Percentiles rank a stretch among this genome's conserved stretches.
These are phyloP conservation scores for Fusarium bactridioides DNA, from an alignment of 2,329 filamentous ascomycete species.

Conservation along the genomic window DNA sequence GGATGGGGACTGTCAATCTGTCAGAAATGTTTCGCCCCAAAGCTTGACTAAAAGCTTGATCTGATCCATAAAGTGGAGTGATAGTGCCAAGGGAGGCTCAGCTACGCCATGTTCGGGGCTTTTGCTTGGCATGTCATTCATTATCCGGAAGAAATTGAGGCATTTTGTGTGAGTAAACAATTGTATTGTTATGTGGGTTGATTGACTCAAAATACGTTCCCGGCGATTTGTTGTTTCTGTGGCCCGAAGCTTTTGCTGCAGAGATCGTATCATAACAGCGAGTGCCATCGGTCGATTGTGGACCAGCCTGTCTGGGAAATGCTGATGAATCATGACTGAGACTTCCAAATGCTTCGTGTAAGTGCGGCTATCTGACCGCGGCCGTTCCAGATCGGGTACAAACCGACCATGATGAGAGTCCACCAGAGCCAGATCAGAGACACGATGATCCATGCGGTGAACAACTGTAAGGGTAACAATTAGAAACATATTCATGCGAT, in stretches of 20 bases:
- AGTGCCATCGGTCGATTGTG: not conserved
- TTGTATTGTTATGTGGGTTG: not conserved
- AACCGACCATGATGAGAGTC: not conserved
- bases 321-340: not conserved
- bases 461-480: not conserved
- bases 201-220: not conserved
- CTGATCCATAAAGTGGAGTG: not conserved
- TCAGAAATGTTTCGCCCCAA: not conserved
- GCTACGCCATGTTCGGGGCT: not conserved
- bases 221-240: not conserved
- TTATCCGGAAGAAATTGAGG: not conserved
- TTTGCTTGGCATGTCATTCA: not conserved
- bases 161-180: not conserved
- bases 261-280: too few species aligned
- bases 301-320: not conserved
- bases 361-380: not conserved
- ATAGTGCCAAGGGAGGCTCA: not conserved
- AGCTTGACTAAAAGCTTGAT: not conserved
- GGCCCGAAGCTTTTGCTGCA: rapidly evolving
- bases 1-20: not conserved
- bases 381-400: not conserved
- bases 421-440: not conserved
- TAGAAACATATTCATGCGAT: not conserved
- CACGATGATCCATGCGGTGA: not conserved
- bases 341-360: not conserved